Base-by-base conservation (phyloP, 2,329 filamentous ascomycete species). In the Fusarium sp. region DNA sequence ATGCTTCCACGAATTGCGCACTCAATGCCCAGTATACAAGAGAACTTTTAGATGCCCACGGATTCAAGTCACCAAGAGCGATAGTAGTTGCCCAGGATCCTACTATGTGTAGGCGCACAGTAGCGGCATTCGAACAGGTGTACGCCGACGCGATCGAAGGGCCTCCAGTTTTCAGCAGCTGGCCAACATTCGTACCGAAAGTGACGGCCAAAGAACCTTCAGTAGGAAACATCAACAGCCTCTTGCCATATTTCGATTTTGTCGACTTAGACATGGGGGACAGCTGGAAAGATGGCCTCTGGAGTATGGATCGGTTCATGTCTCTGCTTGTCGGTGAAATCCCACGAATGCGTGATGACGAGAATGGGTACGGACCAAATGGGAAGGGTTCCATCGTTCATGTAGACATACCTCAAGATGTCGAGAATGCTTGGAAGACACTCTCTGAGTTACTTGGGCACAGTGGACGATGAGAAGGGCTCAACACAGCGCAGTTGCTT, bases 1-100 rank as follows among this genome's bases (percentile, higher is more conserved):
- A 76, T 50, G 27, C 57, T n/a, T 77, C 71, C 9, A 77, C 73
- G 5, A 77, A 77, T 37, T 77, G 75, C 22, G 71, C 66, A 4
- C 73, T 75, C 34, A 77, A 77, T 18, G 73, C 75, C 10, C 31
- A 45, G 6, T 68, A 73, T n/a, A 70, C 75, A 8, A 67, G 69
- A 54, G 66, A 67, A 20, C 45, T 77, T 4, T 64, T 77, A 8
- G 71, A 77, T 22, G 16, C 64, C 3, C 61, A 73, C 29, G 73
- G 71, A 7, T 63, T 74, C 34, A 42, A 22, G n/a, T 73, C 68
- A 2, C 75, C 75, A n/a, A 34, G 45, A 24, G 77, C 71, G 14
- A 67, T 77, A 27, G 61, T 74, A 11, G 64, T 76, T 22, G 67
- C 72, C 16, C 75, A 77, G 24, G 73, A 76, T 31, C 75, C 71